These are phyloP conservation scores for Tuber magnatum DNA, from an alignment of 495 filamentous ascomycete genomes.

Conservation along the genomic window DNA sequence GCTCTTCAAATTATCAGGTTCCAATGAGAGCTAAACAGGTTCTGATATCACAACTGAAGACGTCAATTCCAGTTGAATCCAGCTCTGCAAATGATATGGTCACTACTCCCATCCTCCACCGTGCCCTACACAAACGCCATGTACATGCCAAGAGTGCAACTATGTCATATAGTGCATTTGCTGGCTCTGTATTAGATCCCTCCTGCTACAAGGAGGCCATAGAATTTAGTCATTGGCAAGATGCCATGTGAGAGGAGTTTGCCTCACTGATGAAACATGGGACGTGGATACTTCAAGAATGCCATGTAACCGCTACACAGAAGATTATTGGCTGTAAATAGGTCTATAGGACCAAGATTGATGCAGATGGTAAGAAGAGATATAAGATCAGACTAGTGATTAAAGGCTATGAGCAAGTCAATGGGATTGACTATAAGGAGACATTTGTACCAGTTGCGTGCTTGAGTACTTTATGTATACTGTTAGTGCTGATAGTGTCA, in stretches of 20 bases:
- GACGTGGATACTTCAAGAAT: background rate
- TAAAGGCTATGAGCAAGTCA: conserved; percentile 21
- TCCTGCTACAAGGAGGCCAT: background rate
- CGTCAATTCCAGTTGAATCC: background rate
- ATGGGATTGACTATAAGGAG: conserved; percentile 24
- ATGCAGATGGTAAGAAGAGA: conserved; percentile 9
- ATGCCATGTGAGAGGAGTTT: conserved; percentile 1
- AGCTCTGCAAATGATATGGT: fast-evolving
- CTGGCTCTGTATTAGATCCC: background rate
- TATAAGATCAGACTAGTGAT: conserved; percentile 25
- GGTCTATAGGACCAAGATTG: conserved; percentile 22
- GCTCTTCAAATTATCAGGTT: background rate
- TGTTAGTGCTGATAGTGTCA: background rate
- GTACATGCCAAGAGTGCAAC: background rate
- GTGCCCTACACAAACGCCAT: background rate
- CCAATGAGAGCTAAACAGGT: background rate
- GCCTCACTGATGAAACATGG: conserved; percentile 4
- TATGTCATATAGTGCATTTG: background rate
- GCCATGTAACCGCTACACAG: background rate
- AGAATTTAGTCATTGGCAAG: background rate
- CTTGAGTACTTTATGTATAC: conserved; percentile 15
- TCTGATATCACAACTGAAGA: background rate
- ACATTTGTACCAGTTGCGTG: conserved; percentile 21
- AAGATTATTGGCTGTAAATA: conserved; percentile 23
- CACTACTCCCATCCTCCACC: background rate